Percentiles rank a stretch among this genome's conserved stretches.
Conservation (phyloP, 2,329 filamentous ascomycete genomes). For the Botryotinia convoluta region DNA sequence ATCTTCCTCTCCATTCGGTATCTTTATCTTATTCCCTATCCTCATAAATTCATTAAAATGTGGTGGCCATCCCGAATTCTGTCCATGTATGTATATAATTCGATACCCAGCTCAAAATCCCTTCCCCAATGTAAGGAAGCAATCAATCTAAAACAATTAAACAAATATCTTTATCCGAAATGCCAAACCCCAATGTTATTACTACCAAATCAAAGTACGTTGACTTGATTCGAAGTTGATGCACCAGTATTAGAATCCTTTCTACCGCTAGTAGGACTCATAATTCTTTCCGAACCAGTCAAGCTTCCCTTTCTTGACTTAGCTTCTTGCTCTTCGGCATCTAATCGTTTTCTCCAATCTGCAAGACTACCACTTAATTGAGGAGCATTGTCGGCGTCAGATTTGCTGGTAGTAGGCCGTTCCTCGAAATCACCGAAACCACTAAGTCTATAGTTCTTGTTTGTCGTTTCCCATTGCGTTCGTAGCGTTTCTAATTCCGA, state of each 20-base stretch:
- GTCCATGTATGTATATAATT: constrained; percentile 11
- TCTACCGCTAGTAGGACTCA: constrained; percentile 11
- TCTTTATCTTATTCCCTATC: constrained; percentile 14
- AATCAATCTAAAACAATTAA: constrained; percentile 14
- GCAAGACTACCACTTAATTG: constrained; percentile 69
- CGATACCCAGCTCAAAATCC: constrained; percentile 2
- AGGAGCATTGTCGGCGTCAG: constrained; percentile 43
- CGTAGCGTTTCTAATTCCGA: constrained; percentile 88
- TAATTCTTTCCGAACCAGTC: constrained; percentile 6
- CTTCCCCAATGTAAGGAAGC: background rate
- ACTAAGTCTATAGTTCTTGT: constrained; percentile 89
- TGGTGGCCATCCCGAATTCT: constrained; percentile 5
- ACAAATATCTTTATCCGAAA: background rate
- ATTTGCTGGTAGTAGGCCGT: constrained; percentile 35
- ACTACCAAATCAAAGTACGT: background rate
- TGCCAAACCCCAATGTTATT: background rate
- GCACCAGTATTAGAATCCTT: background rate
- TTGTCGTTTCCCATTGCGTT: constrained; percentile 92
- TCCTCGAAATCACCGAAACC: constrained; percentile 76
- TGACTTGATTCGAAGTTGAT: constrained; percentile 8
- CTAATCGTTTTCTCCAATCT: constrained; percentile 77
- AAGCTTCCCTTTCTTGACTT: background rate
- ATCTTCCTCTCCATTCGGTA: constrained; percentile 11
- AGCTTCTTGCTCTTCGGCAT: constrained; percentile 44
- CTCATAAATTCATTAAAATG: constrained; percentile 19